Percentiles rank a stretch among this genome's conserved stretches.
These are phyloP conservation scores for Kodamaea jinghongensis DNA, from an alignment of 805 yeast genomes.

Conservation along the genomic window DNA sequence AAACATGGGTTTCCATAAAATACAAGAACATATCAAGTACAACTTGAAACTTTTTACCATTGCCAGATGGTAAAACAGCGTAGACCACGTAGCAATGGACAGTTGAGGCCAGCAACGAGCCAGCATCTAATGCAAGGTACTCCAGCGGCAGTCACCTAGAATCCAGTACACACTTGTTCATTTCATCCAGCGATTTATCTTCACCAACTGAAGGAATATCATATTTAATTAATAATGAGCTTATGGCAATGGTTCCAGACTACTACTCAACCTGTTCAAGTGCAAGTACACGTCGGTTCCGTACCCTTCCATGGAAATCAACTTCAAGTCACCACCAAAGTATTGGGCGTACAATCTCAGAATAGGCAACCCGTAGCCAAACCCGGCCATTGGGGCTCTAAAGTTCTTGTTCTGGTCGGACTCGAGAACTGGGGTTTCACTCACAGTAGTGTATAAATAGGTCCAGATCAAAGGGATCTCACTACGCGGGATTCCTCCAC, in stretches of 20 bases:
- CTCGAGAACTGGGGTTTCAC: constrained; percentile 63
- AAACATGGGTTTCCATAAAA: no score
- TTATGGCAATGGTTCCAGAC: constrained; percentile 65
- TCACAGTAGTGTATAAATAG: constrained; percentile 84
- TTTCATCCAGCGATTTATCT: no score
- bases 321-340: constrained; percentile 85
- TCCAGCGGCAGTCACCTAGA: no score
- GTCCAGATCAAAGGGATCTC: constrained; percentile 89
- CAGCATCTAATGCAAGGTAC: no score
- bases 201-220: no score
- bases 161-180: no score
- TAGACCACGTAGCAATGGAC: no score
- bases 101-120: no score
- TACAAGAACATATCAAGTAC: no score
- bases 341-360: constrained; percentile 83
- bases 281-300: constrained; percentile 92
- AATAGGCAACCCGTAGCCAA: constrained; percentile 88
- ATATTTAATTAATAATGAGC: background rate
- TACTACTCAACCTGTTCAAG: constrained; percentile 71
- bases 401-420: constrained; percentile 60
- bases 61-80: no score
- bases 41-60: no score
- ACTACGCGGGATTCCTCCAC: constrained; percentile 87
- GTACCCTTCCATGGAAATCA: constrained; percentile 90
- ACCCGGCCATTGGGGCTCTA: constrained; percentile 92